Evolutionary conservation across 305 asterid genomes (phyloP).

Genomic region (Fraxinus platypoda): DNA sequence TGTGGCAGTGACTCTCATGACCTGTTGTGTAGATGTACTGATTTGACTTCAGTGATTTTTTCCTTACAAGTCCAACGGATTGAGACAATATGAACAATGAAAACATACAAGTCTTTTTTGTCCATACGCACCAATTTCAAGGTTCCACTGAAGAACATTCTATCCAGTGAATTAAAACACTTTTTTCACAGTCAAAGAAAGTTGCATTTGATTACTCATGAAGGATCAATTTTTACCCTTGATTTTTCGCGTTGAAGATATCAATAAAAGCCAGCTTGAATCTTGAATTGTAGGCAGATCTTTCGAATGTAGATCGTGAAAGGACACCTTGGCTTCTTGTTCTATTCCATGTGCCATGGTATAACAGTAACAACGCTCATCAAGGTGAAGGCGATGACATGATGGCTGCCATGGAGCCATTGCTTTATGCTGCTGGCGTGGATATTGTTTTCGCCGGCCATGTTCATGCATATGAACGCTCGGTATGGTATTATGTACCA

Average conservation of each 20-base stretch:
- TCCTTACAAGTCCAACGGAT: neutral
- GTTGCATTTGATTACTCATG: neutral
- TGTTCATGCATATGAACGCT: slow-evolving; percentile 94
- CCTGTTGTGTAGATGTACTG: neutral
- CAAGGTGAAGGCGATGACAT: slow-evolving; percentile 79
- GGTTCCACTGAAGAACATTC: slow-evolving; percentile 1
- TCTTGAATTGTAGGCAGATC: slow-evolving; percentile 56
- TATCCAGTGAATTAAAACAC: neutral
- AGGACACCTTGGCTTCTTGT: slow-evolving; percentile 77
- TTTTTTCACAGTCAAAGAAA: neutral
- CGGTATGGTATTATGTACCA: slow-evolving; percentile 43
- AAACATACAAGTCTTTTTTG: neutral
- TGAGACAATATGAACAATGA: neutral
- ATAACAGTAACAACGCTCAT: slow-evolving; percentile 80
- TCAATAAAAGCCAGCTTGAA: slow-evolving; percentile 15
- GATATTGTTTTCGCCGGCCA: slow-evolving; percentile 76
- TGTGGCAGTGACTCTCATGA: neutral
- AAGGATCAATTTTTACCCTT: neutral
- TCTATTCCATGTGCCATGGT: slow-evolving; percentile 87
- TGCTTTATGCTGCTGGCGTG: slow-evolving; percentile 66
- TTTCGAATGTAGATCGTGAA: slow-evolving; percentile 58
- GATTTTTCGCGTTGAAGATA: neutral
- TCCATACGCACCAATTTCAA: neutral
- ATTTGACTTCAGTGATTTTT: neutral
- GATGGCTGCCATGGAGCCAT: slow-evolving; percentile 77